Evolutionary conservation across 371 early-diverging fungal genomes (phyloP).

Genomic region (Mucor racemosus): DNA sequence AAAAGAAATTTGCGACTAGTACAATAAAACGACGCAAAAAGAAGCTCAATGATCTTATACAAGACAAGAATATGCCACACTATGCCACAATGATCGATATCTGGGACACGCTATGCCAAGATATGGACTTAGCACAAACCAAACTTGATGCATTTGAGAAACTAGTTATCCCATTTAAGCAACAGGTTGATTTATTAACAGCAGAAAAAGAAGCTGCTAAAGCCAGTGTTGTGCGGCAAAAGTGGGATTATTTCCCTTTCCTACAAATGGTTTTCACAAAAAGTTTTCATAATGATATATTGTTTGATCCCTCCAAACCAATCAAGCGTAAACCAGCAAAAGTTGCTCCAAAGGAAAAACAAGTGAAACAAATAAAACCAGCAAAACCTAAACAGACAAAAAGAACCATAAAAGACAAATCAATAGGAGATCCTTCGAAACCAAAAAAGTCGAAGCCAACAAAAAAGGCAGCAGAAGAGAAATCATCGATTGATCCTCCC

Average conservation of each 20-base stretch:
- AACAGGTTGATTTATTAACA: not conserved
- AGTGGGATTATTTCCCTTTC: constrained; percentile 26
- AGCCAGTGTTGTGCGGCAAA: constrained; percentile 6
- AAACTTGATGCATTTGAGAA: not conserved
- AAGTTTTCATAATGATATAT: not conserved
- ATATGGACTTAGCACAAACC: not conserved
- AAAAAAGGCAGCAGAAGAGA: too few relatives aligned
- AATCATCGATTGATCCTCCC: too few relatives aligned
- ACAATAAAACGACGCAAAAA: not conserved
- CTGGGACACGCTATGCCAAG: not conserved
- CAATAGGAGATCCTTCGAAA: too few relatives aligned
- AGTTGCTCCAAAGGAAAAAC: too few relatives aligned
- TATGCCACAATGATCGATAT: not conserved
- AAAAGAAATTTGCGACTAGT: not conserved
- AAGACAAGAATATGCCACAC: not conserved
- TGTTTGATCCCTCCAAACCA: not conserved
- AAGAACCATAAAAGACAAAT: too few relatives aligned
- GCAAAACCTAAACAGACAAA: too few relatives aligned
- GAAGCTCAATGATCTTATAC: not conserved
- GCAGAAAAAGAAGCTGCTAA: not conserved
- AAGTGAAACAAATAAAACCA: too few relatives aligned
- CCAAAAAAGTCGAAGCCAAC: too few relatives aligned
- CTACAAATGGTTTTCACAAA: not conserved
- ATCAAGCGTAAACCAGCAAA: not conserved
- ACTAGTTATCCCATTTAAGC: not conserved